Base-by-base conservation (phyloP, 208 protist species). In the Acanthamoeba sp. region DNA sequence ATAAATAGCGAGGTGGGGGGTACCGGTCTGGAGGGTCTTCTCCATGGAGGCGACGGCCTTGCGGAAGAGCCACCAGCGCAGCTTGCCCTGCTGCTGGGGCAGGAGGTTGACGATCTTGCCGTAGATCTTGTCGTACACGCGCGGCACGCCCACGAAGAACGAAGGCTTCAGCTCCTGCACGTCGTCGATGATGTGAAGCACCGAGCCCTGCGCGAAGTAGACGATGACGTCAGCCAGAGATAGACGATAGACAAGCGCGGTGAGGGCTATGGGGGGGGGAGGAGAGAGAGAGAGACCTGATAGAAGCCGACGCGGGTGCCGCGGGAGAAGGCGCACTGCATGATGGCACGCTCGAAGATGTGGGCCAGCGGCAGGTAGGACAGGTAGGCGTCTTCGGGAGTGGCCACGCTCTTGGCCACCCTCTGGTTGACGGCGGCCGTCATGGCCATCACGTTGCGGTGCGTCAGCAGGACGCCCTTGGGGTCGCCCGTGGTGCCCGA, bases 311-410 rank as follows among this genome's bases (percentile, higher is more conserved):
- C 73, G 73, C 73, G 73, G 34, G 73, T 84, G 42, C 73, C 73
- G 29, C 73, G 73, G 42, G 73, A 84, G 73, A 84, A 84, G 20
- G 73, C 73, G 29, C 73, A 84, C 73, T 84, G 73, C 73, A 84
- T 84, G 73, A 84, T 84, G 73, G 73, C 59, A 4, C 95, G 62
- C 94, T 98, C 98, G 71, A 98, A 98, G 38, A 97, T 94, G 93
- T 98, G 98, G 16, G 98, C 97, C 14, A 98, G 90, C 32, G 98
- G 98, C 18, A 98, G 94, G 92, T 97, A 98, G 4, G 95, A 97
- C 24, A 98, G 45, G 82, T 98, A 97, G 14, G 96, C 91, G 59
- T 97, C 95, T 9, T n/a, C n/a, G 45, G 42, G 45, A 16, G 48
- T 62, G 48, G 55, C 84, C 18, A 62, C 84, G 40, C 36, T n/a